A percentile compares a stretch with the other conserved stretches of the same genome.
phyloP scores from a whole-genome alignment of 139 green algal species.

The Chlorella vulgaris region DNA sequence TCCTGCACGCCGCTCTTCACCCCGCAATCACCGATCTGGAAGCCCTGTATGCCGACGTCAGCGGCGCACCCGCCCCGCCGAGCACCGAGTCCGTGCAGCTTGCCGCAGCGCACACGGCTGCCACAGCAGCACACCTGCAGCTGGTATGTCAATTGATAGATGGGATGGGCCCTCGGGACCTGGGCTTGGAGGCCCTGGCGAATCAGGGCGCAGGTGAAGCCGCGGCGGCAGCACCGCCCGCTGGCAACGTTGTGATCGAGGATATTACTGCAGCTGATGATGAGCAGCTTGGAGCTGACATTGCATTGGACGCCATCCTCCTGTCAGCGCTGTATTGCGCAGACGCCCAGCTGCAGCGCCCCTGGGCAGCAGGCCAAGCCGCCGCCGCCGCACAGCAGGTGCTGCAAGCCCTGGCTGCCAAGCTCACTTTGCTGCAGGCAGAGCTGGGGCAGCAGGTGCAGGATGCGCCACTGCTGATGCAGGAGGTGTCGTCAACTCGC shows the following conservation, averaged over 20 bases:
- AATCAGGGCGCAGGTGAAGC: too few species aligned
- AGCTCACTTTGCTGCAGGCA: background rate
- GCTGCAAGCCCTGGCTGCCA: background rate
- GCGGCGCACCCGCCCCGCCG: background rate
- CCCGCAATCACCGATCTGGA: background rate
- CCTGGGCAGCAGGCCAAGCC: background rate
- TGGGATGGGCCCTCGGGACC: background rate
- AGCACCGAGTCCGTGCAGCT: background rate
- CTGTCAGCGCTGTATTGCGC: background rate
- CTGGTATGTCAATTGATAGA: background rate
- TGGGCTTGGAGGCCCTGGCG: conserved; percentile 1
- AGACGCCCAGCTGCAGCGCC: background rate
- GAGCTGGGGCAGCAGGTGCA: background rate
- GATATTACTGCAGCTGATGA: background rate
- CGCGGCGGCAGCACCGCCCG: too few species aligned
- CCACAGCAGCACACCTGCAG: background rate
- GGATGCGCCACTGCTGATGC: background rate
- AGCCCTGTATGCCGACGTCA: conserved; percentile 1
- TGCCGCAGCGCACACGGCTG: background rate
- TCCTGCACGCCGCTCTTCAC: background rate
- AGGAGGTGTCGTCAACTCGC: background rate
- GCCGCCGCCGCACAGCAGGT: background rate
- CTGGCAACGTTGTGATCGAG: conserved; percentile 9
- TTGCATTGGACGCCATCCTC: background rate
- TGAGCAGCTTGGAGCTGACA: background rate